Percentiles rank a stretch among this genome's conserved stretches.
phyloP scores from a whole-genome alignment of 331 rosid species.

The Arachis monticola region DNA sequence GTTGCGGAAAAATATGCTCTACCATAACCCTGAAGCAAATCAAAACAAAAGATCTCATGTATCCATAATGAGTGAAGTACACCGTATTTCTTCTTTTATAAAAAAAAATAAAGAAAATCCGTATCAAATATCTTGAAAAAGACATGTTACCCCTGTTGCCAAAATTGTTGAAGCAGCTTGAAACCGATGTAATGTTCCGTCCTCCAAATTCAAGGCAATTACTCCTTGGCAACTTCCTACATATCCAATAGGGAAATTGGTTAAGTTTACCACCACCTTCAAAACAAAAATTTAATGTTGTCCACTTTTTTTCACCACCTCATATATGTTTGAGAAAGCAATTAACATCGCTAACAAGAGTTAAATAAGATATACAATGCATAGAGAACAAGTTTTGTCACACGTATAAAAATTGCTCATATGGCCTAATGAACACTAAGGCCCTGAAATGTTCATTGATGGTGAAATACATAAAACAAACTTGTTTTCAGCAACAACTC shows the following conservation, averaged over 20 bases:
- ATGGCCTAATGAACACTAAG: not conserved
- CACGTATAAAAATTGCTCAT: not conserved
- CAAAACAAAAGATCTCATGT: conserved; percentile 27
- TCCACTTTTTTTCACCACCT: too few relatives aligned
- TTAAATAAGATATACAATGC: not conserved
- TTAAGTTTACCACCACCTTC: conserved; percentile 23
- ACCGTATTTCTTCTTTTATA: too few relatives aligned
- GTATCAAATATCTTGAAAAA: conserved; percentile 17
- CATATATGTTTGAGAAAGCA: not conserved
- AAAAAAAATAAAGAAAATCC: not conserved
- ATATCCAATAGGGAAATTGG: conserved; percentile 42
- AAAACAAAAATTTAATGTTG: not conserved
- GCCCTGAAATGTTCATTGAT: conserved; percentile 7
- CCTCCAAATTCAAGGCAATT: conserved; percentile 91
- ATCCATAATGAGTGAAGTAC: conserved; percentile 13
- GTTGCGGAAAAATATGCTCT: conserved; percentile 90
- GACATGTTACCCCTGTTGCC: conserved; percentile 90
- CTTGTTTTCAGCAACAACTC: conserved; percentile 35
- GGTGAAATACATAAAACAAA: conserved; percentile 9
- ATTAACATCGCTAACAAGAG: not conserved
- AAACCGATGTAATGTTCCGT: conserved; percentile 96
- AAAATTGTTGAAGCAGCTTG: conserved; percentile 88
- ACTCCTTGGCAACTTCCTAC: conserved; percentile 97
- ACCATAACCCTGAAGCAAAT: conserved; percentile 80
- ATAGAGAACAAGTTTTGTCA: not conserved